A percentile compares a stretch with the other conserved stretches of the same genome.
Conservation (phyloP, 345 rosid species). For the Salix viminalis region DNA sequence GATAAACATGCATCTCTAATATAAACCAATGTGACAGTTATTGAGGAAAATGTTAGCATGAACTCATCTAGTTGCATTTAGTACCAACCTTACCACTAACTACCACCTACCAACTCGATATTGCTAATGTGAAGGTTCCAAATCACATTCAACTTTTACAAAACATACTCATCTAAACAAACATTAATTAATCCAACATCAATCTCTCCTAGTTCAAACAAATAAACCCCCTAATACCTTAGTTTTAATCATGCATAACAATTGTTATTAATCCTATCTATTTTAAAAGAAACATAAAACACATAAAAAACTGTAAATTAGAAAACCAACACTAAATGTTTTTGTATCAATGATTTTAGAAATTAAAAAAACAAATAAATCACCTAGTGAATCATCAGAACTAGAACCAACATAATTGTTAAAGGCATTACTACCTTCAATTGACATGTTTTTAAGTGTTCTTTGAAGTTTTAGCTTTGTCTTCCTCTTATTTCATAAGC, state of each 20-base stretch:
- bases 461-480: constrained; percentile 80
- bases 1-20: too few species aligned
- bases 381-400: constrained; percentile 91
- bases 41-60: not conserved
- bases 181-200: not conserved
- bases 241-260: not conserved
- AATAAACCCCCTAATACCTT: not conserved
- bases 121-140: not conserved
- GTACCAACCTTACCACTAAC: not conserved
- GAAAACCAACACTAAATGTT: not conserved
- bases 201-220: not conserved
- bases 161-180: not conserved
- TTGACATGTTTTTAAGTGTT: constrained; percentile 83
- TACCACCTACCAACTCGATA: not conserved
- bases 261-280: not conserved
- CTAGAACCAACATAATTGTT: constrained; percentile 96
- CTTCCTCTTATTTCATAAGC: constrained; percentile 80
- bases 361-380: not conserved
- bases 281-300: not conserved
- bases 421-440: constrained; percentile 83
- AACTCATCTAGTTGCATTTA: not conserved
- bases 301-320: not conserved
- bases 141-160: not conserved
- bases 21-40: not conserved
- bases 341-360: not conserved